A percentile compares a stretch with the other conserved stretches of the same genome.
Evolutionary conservation across 805 yeast species (phyloP).

Genomic region (Saitoella complicata): DNA sequence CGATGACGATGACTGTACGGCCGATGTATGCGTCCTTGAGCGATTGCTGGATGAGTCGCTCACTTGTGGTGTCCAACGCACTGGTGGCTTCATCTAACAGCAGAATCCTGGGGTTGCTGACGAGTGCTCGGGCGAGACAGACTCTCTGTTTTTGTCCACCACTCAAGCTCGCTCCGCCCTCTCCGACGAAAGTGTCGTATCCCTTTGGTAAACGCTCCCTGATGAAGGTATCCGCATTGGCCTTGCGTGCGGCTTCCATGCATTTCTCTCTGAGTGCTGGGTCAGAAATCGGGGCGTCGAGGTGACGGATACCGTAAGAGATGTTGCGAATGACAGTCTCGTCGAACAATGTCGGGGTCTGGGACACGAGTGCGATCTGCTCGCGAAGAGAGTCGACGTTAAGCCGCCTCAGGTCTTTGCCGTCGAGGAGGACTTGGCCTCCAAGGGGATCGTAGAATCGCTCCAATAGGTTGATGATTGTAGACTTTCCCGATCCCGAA

Average conservation of each 20-base stretch:
- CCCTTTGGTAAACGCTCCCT: constrained; percentile 58
- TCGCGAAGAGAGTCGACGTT: constrained; percentile 60
- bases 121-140: constrained; percentile 54
- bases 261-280: constrained; percentile 17
- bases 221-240: constrained; percentile 26
- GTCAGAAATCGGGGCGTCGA: constrained; percentile 21
- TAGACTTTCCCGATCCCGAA: constrained; percentile 90
- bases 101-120: constrained; percentile 43
- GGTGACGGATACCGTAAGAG: constrained; percentile 6
- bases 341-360: constrained; percentile 86
- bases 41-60: constrained; percentile 28
- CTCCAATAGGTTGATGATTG: constrained; percentile 68
- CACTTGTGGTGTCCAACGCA: constrained; percentile 35
- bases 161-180: constrained; percentile 41
- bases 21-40: constrained; percentile 21
- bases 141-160: constrained; percentile 64
- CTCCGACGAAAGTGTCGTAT: constrained; percentile 51
- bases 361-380: constrained; percentile 82
- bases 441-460: constrained; percentile 68
- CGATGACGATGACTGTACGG: constrained; percentile 40
- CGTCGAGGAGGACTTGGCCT: constrained; percentile 70
- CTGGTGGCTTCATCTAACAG: constrained; percentile 53
- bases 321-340: constrained; percentile 37
- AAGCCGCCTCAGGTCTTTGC: constrained; percentile 59
- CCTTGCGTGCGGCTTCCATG: constrained; percentile 23